phyloP scores from a whole-genome alignment of 2,329 filamentous ascomycete genomes.

The Colletotrichum sp. region DNA sequence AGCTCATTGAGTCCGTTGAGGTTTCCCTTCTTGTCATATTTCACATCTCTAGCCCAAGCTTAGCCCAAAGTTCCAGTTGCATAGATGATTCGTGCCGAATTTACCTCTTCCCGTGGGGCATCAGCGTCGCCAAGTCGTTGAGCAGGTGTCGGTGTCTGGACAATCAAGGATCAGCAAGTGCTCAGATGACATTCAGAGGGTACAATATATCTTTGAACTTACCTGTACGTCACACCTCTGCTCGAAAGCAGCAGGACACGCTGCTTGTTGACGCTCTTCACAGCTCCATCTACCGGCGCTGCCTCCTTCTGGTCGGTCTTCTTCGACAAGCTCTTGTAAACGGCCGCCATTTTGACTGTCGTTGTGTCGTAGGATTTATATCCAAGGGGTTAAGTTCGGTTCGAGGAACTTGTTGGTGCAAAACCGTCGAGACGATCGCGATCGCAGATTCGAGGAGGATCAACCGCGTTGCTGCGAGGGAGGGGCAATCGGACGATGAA shows the following conservation, averaged over 20 bases:
- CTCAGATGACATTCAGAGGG: background rate
- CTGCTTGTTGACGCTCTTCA: slow-evolving; percentile 67
- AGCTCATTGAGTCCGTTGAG: slow-evolving; percentile 78
- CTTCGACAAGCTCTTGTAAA: slow-evolving; percentile 78
- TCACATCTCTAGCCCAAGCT: slow-evolving; percentile 61
- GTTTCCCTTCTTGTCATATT: slow-evolving; percentile 95
- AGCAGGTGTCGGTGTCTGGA: slow-evolving; percentile 88
- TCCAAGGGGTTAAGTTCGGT: background rate
- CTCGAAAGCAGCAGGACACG: slow-evolving; percentile 91
- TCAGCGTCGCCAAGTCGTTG: slow-evolving; percentile 84
- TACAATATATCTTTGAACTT: slow-evolving; percentile 27
- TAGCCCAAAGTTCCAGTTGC: background rate
- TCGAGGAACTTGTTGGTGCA: background rate
- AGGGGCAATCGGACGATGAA: background rate
- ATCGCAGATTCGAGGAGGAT: background rate
- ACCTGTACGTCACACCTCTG: slow-evolving; percentile 89
- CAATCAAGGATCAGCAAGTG: background rate
- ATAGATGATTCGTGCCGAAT: background rate
- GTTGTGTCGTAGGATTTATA: background rate
- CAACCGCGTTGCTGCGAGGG: background rate
- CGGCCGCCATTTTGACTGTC: slow-evolving; percentile 65
- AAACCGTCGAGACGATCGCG: background rate
- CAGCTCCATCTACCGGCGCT: slow-evolving; percentile 49
- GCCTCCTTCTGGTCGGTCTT: slow-evolving; percentile 54
- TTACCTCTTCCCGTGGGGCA: slow-evolving; percentile 86